Evolutionary conservation across 805 yeast species (phyloP), one percentile per base, ranked within the genome.

Genomic region (Henningerozyma blattae): DNA sequence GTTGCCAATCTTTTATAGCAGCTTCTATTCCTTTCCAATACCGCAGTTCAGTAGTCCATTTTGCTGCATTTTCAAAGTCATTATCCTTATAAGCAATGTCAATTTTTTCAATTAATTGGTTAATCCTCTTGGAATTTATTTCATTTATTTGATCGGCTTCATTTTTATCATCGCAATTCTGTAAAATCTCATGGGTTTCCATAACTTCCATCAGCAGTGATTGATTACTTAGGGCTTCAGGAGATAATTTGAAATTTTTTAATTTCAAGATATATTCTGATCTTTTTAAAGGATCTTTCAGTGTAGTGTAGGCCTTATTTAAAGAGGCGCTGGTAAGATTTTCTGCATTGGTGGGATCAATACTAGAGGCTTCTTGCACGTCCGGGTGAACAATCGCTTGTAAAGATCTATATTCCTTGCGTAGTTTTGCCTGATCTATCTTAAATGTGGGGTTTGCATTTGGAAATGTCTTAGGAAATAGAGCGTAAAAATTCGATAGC

Each of bases 301-400:
- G 55, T 2, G 81, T 74, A 16, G 77, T 62, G 55, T 84, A 89
- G 1, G 95, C 97, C 31, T 67, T 70, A 49, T 89, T 86, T 22
- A 91, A 59, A 15, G 68, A 47, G 1, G 86, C 67, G 4, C 80
- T 48, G 27, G 50, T 52, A 10, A 19, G 17, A 24, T 47, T 36
- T 22, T 38, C 42, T 42, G 42, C 29, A n/a, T n/a, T n/a, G n/a
- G n/a, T n/a, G n/a, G n/a, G n/a, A 15, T 28, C 36, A n/a, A 27
- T 34, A 2, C 34, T 28, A 4, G 31, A 34, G 9, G 29, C 38
- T n/a, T 34, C 35, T 3, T 31, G 44, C 39, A 65, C 63, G 59
- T 89, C 98, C 0, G 98, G 98, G 51, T 89, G 98, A 32, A 70
- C 66, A 38, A 67, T 64, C 25, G 80, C 70, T 54, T 89, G 97